A percentile compares a stretch with the other conserved stretches of the same genome.
Evolutionary conservation across 345 rosid genomes (phyloP).

Genomic region (Brassica juncea): DNA sequence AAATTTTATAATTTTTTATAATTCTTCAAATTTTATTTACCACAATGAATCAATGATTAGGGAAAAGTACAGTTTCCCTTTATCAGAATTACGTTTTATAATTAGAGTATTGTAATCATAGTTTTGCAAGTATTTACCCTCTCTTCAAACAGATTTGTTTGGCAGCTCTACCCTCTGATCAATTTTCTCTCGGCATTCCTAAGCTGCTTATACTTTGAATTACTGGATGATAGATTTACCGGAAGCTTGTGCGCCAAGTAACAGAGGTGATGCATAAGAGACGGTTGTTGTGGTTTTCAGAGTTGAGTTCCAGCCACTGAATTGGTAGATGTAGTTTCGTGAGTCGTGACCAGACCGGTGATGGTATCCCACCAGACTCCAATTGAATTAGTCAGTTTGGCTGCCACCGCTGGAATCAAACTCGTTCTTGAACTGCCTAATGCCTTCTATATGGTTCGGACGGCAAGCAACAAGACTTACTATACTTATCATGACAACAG

Average conservation of each 20-base stretch:
- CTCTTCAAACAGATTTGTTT: slow-evolving; percentile 23
- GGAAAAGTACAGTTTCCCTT: background rate
- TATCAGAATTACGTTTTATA: background rate
- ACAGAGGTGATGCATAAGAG: background rate
- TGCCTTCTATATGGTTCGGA: background rate
- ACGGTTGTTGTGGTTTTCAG: background rate
- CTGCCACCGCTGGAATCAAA: background rate
- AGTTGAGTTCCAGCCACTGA: background rate
- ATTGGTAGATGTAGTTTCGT: background rate
- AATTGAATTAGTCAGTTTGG: background rate
- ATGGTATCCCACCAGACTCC: background rate
- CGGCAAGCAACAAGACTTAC: background rate
- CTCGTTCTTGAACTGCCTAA: background rate
- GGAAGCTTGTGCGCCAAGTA: background rate
- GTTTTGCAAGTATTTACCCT: background rate
- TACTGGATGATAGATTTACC: background rate
- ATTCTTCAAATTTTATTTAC: background rate
- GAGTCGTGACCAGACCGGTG: background rate
- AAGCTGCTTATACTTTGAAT: background rate
- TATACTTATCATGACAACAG: background rate
- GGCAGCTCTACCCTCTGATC: background rate
- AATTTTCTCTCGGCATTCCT: background rate
- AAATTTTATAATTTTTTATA: background rate
- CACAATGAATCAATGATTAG: background rate
- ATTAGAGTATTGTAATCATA: background rate